A percentile compares a stretch with the other conserved stretches of the same genome.
Conservation (phyloP, 805 yeast species). For the Isabelozyma heimii region DNA sequence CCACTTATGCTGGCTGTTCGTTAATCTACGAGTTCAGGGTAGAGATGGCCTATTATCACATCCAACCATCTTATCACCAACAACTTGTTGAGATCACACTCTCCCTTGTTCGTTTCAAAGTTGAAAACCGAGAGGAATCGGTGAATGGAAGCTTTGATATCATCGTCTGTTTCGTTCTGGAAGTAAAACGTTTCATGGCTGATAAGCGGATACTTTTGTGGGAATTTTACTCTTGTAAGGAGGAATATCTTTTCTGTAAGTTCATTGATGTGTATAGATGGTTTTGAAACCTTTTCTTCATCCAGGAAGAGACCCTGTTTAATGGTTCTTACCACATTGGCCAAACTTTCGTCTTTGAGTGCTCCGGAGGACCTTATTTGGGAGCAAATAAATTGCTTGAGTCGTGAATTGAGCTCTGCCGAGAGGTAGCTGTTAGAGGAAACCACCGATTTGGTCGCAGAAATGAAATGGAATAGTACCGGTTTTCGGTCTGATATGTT, state of each 20-base stretch:
- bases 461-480: slow-evolving; percentile 5
- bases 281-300: not conserved
- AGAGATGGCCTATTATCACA: slow-evolving; percentile 15
- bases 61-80: slow-evolving; percentile 20
- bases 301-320: slow-evolving; percentile 3
- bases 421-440: slow-evolving; percentile 1
- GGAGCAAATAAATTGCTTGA: slow-evolving; percentile 6
- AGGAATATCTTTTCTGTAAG: slow-evolving; percentile 12
- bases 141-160: slow-evolving; percentile 11
- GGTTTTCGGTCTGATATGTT: slow-evolving; percentile 10
- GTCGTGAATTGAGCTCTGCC: slow-evolving; percentile 6
- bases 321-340: slow-evolving; percentile 2
- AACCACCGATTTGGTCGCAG: slow-evolving; percentile 1
- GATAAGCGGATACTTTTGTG: slow-evolving; percentile 1
- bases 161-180: slow-evolving; percentile 14
- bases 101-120: slow-evolving; percentile 1
- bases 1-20: no score
- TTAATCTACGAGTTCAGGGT: slow-evolving; percentile 15
- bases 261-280: slow-evolving; percentile 6
- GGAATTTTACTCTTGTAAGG: slow-evolving; percentile 1
- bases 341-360: slow-evolving; percentile 7
- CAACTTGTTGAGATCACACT: slow-evolving; percentile 17
- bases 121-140: slow-evolving; percentile 15
- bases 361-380: slow-evolving; percentile 7
- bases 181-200: slow-evolving; percentile 5